A percentile compares a stretch with the other conserved stretches of the same genome.
These are phyloP conservation scores for Xylaria curta DNA, from an alignment of 495 filamentous ascomycete species.

Conservation along the genomic window DNA sequence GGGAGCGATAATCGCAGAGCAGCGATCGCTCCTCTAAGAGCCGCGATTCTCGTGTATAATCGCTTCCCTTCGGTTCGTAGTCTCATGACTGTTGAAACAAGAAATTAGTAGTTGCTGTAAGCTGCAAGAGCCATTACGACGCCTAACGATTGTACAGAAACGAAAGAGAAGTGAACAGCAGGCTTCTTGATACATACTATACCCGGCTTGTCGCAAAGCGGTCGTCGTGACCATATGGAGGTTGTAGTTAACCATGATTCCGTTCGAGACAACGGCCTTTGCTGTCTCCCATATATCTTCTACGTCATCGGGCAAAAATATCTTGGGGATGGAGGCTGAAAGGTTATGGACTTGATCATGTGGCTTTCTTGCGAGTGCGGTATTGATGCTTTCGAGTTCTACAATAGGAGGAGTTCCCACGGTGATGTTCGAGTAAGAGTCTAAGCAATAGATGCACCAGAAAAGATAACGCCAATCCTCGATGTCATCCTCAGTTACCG, in stretches of 20 bases:
- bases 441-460: conserved; percentile 52
- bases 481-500: conserved; percentile 39
- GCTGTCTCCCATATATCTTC: conserved; percentile 36
- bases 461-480: conserved; percentile 48
- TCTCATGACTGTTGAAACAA: conserved; percentile 22
- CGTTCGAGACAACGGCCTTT: conserved; percentile 30
- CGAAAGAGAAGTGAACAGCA: not conserved
- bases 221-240: conserved; percentile 40
- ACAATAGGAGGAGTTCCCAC: conserved; percentile 34
- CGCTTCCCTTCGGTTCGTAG: conserved; percentile 24
- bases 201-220: conserved; percentile 35
- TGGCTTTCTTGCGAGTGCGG: conserved; percentile 30
- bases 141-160: not conserved
- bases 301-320: conserved; percentile 36
- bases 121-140: not conserved
- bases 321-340: conserved; percentile 16
- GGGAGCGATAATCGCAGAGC: conserved; percentile 36
- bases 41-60: conserved; percentile 10
- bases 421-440: conserved; percentile 44
- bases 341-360: conserved; percentile 20
- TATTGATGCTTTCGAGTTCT: conserved; percentile 37
- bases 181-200: conserved; percentile 11
- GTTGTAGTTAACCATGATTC: conserved; percentile 31
- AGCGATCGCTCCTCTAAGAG: conserved; percentile 27
- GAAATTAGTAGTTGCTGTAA: conserved; percentile 11